Base-by-base conservation (phyloP, 2,329 filamentous ascomycete species). In the Colletotrichum tropicicola region DNA sequence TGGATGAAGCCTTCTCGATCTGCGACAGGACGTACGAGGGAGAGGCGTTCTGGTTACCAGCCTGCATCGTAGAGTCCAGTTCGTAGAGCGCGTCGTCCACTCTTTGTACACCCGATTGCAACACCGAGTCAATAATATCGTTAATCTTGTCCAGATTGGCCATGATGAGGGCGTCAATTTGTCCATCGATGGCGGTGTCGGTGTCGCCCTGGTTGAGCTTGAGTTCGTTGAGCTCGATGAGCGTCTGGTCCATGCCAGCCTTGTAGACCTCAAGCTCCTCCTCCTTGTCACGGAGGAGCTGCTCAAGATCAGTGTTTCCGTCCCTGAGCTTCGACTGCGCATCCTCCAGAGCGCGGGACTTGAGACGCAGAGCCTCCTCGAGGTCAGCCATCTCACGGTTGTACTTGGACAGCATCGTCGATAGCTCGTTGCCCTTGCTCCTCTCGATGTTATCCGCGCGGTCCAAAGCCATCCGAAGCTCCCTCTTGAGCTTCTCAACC, bases 241-340 rank as follows among this genome's bases (percentile, higher is more conserved):
- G 82, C 3, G 95, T 94, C 81, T 98, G 92, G 75, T 99, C 96
- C 93, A 99, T 97, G 72, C 94, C 94, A 47, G 94, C 93, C 82
- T 98, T 97, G 86, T 97, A 97, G 48, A 98, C 94, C 79, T 98
- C 96, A 25, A 99, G 89, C 79, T 99, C 96, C 72, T 98, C 94
- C 75, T 99, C 96, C 83, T 98, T 98, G 68, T 98, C 96, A 48
- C 91, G 91, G 30, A 99, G 85, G 55, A 92, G 86, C 67, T 91
- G 87, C 76, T 98, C 94, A 21, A 97, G 89, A 73, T 98, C 96
- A 1, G 91, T 92, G 76, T 91, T 91, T 43, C 92, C 92, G 68
- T 97, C 92, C 25, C 89, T 88, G 55, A 93, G 85, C 77, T 91
- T 93, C 73, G 89, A 84, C 59, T 94, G 91, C 39, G 93, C 83